Percentiles rank a stretch among this genome's conserved stretches.
phyloP scores from a whole-genome alignment of 148 eudicot species.

The Spergularia bocconei region DNA sequence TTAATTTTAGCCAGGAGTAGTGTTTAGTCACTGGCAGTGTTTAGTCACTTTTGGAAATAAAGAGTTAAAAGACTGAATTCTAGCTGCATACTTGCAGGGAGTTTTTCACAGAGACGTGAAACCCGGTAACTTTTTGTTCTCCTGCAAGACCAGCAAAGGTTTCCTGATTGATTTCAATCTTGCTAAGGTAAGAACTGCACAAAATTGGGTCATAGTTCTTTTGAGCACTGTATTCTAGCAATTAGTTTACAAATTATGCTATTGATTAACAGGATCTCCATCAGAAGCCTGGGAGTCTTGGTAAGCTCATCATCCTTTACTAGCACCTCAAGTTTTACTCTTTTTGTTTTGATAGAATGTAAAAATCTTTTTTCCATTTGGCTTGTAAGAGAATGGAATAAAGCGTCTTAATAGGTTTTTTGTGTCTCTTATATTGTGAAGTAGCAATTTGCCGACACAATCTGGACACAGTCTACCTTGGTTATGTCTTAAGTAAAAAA shows the following conservation, averaged over 20 bases:
- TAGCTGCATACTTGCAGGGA: conserved; percentile 50
- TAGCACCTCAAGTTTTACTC: not conserved
- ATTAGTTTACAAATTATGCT: conserved; percentile 9
- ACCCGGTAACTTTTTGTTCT: conserved; percentile 94
- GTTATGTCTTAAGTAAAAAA: not conserved
- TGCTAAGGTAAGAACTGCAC: conserved; percentile 57
- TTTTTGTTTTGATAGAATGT: too few relatives aligned
- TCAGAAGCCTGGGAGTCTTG: conserved; percentile 48
- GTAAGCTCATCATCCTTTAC: conserved; percentile 35
- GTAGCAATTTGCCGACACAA: too few relatives aligned
- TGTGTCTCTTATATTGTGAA: too few relatives aligned
- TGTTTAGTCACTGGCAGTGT: not conserved
- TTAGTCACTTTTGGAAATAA: conserved; percentile 6
- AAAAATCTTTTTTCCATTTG: too few relatives aligned
- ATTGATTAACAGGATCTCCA: conserved; percentile 61
- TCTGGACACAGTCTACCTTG: too few relatives aligned
- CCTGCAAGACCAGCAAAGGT: conserved; percentile 58
- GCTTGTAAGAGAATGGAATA: too few relatives aligned
- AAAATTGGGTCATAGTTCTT: not conserved
- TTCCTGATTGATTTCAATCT: conserved; percentile 94
- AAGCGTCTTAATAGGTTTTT: too few relatives aligned
- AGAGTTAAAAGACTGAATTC: not conserved
- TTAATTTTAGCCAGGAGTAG: not conserved
- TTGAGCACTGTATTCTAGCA: not conserved
- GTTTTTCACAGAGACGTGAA: conserved; percentile 93